Evolutionary conservation across 2,329 filamentous ascomycete species (phyloP).

Genomic region (Pseudopithomyces maydicus): DNA sequence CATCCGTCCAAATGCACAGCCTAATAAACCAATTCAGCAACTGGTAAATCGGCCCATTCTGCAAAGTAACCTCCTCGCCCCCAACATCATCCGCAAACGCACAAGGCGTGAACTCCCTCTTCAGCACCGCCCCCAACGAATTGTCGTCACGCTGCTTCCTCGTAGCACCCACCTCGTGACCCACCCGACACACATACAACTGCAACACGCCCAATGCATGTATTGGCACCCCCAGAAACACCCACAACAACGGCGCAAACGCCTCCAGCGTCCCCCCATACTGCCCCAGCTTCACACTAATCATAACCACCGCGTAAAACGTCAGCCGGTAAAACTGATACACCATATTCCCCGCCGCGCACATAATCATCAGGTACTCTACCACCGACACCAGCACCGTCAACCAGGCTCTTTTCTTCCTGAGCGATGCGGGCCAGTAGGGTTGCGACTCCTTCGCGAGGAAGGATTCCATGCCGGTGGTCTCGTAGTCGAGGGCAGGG

Average conservation of each 20-base stretch:
- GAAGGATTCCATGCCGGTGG: background rate
- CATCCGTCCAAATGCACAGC: background rate
- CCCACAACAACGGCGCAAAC: slow-evolving; percentile 2
- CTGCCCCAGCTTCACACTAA: background rate
- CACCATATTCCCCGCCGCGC: background rate
- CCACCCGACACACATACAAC: background rate
- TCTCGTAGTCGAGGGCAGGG: background rate
- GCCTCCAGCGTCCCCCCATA: background rate
- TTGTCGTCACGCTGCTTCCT: background rate
- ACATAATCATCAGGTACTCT: background rate
- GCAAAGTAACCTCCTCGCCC: background rate
- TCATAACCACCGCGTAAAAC: background rate
- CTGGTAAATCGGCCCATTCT: background rate
- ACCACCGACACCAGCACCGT: background rate
- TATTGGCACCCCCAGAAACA: background rate
- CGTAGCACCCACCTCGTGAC: background rate
- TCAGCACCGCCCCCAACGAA: background rate
- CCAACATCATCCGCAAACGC: background rate
- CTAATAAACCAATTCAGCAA: slow-evolving; percentile 4
- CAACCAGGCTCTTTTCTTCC: background rate
- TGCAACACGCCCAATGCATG: background rate
- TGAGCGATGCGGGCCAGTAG: background rate
- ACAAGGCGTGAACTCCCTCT: slow-evolving; percentile 1
- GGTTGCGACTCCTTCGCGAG: background rate
- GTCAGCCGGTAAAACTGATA: background rate